Percentiles rank a stretch among this genome's conserved stretches.
phyloP scores from a whole-genome alignment of 345 rosid genomes.

The Clausena lansium region DNA sequence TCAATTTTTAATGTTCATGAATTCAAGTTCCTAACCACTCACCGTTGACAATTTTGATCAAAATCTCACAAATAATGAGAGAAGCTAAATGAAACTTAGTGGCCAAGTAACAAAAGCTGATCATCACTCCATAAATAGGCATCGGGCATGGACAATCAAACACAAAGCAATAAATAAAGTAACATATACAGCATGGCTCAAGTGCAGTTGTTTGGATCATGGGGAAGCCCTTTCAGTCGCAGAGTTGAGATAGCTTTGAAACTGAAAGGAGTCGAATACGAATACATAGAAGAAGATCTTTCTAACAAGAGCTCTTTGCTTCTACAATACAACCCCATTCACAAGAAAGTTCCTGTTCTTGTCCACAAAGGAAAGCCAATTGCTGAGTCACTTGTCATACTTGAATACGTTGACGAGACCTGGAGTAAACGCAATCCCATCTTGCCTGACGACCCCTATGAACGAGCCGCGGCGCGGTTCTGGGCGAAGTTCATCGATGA shows the following conservation, averaged over 20 bases:
- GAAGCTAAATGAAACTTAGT: not conserved
- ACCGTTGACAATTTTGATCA: not conserved
- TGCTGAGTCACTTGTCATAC: slow-evolving; percentile 47
- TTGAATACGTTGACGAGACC: slow-evolving; percentile 55
- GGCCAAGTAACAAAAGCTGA: not conserved
- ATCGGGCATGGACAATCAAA: not conserved
- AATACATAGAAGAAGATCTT: slow-evolving; percentile 48
- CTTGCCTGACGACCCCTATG: slow-evolving; percentile 48
- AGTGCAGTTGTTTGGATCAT: slow-evolving; percentile 36
- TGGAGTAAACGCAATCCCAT: slow-evolving; percentile 37
- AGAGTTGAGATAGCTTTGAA: slow-evolving; percentile 46
- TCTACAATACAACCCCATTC: slow-evolving; percentile 28
- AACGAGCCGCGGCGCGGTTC: slow-evolving; percentile 49
- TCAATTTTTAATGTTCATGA: not conserved
- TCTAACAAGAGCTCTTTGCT: no score
- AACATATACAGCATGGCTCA: slow-evolving; percentile 17
- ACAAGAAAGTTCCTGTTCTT: slow-evolving; percentile 58
- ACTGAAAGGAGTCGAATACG: slow-evolving; percentile 49
- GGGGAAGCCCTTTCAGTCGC: slow-evolving; percentile 47
- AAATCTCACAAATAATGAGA: not conserved
- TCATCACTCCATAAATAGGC: slow-evolving; percentile 2
- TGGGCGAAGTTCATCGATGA: slow-evolving; percentile 58
- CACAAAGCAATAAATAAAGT: no score
- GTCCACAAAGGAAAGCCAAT: slow-evolving; percentile 43
- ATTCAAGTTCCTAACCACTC: not conserved